Evolutionary conservation across 1,284 basidiomycete genomes (phyloP).

Genomic region (Irpex rosettiformis): DNA sequence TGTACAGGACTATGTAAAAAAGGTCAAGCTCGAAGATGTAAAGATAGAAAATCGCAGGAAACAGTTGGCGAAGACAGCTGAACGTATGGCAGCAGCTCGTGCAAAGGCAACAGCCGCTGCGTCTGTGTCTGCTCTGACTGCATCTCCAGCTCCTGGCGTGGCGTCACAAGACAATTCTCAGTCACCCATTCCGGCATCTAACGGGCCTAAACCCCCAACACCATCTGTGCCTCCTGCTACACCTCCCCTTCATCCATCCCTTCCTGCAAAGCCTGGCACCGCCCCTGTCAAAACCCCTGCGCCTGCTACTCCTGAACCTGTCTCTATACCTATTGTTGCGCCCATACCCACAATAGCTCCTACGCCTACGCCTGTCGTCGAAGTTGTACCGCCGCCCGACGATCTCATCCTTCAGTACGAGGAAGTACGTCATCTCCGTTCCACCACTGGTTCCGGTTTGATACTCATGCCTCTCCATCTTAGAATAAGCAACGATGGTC

Average conservation of each 20-base stretch:
- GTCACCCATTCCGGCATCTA: slow-evolving; percentile 9
- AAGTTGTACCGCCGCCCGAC: slow-evolving; percentile 37
- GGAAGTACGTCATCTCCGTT: slow-evolving; percentile 43
- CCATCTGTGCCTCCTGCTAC: slow-evolving; percentile 22
- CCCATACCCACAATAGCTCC: slow-evolving; percentile 19
- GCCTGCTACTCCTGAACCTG: slow-evolving; percentile 27
- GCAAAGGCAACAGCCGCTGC: slow-evolving; percentile 37
- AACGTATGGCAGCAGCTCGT: slow-evolving; percentile 41
- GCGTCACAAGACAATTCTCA: slow-evolving; percentile 16
- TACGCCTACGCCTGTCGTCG: slow-evolving; percentile 17
- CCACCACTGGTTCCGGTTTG: too few relatives aligned
- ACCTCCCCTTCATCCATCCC: slow-evolving; percentile 60
- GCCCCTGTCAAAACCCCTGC: slow-evolving; percentile 25
- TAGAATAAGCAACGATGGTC: slow-evolving; percentile 71
- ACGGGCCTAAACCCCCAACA: slow-evolving; percentile 10
- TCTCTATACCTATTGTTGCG: slow-evolving; percentile 18
- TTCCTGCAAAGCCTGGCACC: slow-evolving; percentile 50
- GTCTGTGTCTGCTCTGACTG: slow-evolving; percentile 21
- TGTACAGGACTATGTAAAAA: slow-evolving; percentile 68
- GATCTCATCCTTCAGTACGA: slow-evolving; percentile 53
- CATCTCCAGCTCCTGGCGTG: slow-evolving; percentile 20
- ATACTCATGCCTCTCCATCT: too few relatives aligned
- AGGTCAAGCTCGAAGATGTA: slow-evolving; percentile 62
- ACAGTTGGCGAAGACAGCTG: slow-evolving; percentile 44
- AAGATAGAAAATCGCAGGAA: slow-evolving; percentile 61